Conservation (phyloP, 1,284 basidiomycete genomes). For the Pascua guehoae region DNA sequence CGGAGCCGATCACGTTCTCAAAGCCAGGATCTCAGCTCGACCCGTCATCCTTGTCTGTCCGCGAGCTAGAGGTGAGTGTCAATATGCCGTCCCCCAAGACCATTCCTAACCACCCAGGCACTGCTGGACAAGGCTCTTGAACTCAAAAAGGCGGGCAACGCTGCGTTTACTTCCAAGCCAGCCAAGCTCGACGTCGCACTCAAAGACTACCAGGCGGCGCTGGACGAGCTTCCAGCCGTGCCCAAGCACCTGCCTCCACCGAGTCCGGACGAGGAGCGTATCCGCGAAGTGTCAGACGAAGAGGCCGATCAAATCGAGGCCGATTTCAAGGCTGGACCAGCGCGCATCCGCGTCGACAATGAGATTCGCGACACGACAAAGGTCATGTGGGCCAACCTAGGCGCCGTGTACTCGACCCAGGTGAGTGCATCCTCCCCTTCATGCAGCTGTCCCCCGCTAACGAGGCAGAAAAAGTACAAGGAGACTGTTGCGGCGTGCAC, state of each 20-base stretch:
- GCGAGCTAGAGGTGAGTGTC: not conserved
- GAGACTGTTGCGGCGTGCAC: slow-evolving; percentile 50
- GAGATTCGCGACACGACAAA: slow-evolving; percentile 34
- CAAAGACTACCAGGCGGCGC: slow-evolving; percentile 30
- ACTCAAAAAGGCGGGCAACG: slow-evolving; percentile 39
- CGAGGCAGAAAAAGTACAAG: slow-evolving; percentile 36
- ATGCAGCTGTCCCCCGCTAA: not conserved
- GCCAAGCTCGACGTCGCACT: slow-evolving; percentile 25
- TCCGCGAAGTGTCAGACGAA: slow-evolving; percentile 34
- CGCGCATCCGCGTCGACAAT: slow-evolving; percentile 25
- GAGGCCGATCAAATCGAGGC: slow-evolving; percentile 35
- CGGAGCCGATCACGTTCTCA: not conserved
- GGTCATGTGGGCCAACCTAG: slow-evolving; percentile 43
- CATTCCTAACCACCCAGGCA: slow-evolving; percentile 9
- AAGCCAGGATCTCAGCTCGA: not conserved
- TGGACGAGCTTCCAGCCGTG: slow-evolving; percentile 26
- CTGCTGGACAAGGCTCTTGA: slow-evolving; percentile 25
- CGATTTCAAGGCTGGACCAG: slow-evolving; percentile 12
- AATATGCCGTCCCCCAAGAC: not conserved
- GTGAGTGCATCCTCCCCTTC: slow-evolving; percentile 10
- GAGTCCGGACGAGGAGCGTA: slow-evolving; percentile 2
- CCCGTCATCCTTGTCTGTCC: not conserved
- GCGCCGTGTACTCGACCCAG: slow-evolving; percentile 50
- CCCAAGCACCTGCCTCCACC: slow-evolving; percentile 10
- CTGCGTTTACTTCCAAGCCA: slow-evolving; percentile 30